Percentiles rank a stretch among this genome's conserved stretches.
Evolutionary conservation across 352 stramenopile species (phyloP).

Genomic region (Phytophthora ohioensis): DNA sequence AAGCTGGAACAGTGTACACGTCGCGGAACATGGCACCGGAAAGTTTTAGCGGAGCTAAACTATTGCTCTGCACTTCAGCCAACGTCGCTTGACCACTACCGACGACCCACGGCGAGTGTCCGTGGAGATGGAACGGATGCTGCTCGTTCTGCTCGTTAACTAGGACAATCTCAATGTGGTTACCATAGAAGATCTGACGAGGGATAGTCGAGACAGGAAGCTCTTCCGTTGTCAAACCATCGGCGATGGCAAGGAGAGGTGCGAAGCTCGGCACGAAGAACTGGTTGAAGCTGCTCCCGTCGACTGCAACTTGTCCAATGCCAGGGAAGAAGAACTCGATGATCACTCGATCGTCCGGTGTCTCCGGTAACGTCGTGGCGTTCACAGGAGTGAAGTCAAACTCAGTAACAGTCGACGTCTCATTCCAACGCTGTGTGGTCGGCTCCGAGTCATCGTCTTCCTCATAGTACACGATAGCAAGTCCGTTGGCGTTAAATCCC

Average conservation of each 20-base stretch:
- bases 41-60: constrained; percentile 32
- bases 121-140: constrained; percentile 47
- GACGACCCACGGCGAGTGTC: constrained; percentile 33
- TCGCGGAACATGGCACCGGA: constrained; percentile 35
- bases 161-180: constrained; percentile 40
- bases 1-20: constrained; percentile 37
- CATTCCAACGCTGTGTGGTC: constrained; percentile 29
- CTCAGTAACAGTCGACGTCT: constrained; percentile 26
- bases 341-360: constrained; percentile 31
- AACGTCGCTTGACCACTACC: constrained; percentile 29
- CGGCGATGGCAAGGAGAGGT: constrained; percentile 32
- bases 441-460: constrained; percentile 16
- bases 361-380: constrained; percentile 11
- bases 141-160: constrained; percentile 38
- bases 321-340: constrained; percentile 35
- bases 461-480: constrained; percentile 33
- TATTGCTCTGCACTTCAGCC: constrained; percentile 12
- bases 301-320: constrained; percentile 31
- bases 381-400: constrained; percentile 38
- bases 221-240: constrained; percentile 21
- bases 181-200: constrained; percentile 7
- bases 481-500: constrained; percentile 35
- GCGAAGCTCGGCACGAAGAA: constrained; percentile 29
- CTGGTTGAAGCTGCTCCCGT: constrained; percentile 31
- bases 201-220: constrained; percentile 30